Conservation (phyloP, 148 eudicot species). For the Suaeda aralocaspica region DNA sequence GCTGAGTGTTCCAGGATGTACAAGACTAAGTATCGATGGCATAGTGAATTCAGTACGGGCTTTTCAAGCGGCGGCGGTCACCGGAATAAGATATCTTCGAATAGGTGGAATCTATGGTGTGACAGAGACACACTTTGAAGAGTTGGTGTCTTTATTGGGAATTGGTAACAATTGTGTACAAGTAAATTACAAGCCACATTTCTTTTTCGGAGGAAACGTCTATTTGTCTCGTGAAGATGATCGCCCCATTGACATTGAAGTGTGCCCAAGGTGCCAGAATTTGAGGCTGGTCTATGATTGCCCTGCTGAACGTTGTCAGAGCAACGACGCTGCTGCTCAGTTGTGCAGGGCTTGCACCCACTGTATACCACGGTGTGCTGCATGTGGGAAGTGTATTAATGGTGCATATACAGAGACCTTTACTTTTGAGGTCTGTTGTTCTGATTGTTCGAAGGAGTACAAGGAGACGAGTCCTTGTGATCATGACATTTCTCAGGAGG, state of each 20-base stretch:
- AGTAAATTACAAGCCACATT: conserved; percentile 43
- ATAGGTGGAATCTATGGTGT: conserved; percentile 59
- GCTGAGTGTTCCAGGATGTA: conserved; percentile 77
- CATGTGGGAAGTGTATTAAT: conserved; percentile 74
- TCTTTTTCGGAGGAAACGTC: conserved; percentile 36
- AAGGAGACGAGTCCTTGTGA: conserved; percentile 16
- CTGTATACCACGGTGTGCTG: conserved; percentile 67
- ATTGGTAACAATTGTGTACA: conserved; percentile 14
- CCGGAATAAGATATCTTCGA: conserved; percentile 63
- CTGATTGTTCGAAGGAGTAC: conserved; percentile 37
- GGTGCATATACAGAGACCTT: conserved; percentile 63
- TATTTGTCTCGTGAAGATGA: conserved; percentile 55
- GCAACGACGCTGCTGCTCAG: conserved; percentile 29
- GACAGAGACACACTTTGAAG: conserved; percentile 54
- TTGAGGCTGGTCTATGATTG: conserved; percentile 74
- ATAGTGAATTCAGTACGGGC: conserved; percentile 47
- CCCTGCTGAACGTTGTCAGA: conserved; percentile 58
- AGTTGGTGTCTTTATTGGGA: conserved; percentile 52
- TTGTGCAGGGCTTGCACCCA: conserved; percentile 65
- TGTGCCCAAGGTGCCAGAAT: conserved; percentile 72
- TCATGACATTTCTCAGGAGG: conserved; percentile 8
- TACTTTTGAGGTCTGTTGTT: conserved; percentile 51
- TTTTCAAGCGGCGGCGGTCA: conserved; percentile 35
- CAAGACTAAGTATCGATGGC: conserved; percentile 59
- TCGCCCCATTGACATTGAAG: conserved; percentile 74